Conservation (phyloP, 2,329 filamentous ascomycete species). For the Sclerotinia glacialis region DNA sequence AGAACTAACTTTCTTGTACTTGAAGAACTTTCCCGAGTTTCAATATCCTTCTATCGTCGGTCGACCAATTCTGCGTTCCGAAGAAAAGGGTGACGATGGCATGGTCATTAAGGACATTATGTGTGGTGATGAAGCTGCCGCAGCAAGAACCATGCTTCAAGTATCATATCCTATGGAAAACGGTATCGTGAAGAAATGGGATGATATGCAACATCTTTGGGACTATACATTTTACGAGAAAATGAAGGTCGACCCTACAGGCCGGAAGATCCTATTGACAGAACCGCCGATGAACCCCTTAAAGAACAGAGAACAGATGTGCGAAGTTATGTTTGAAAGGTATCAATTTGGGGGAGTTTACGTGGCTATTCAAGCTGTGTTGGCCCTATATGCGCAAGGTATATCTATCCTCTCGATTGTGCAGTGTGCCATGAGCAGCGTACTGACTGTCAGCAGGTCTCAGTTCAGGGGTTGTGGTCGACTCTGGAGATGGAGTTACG, state of each 20-base stretch:
- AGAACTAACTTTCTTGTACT: conserved; percentile 22
- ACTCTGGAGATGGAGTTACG: conserved; percentile 96
- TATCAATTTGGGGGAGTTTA: conserved; percentile 97
- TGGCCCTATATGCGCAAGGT: conserved; percentile 96
- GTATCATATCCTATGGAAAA: conserved; percentile 99
- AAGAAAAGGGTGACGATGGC: conserved; percentile 69
- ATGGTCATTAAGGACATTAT: conserved; percentile 95
- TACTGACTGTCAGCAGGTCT: conserved; percentile 55
- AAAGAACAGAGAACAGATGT: conserved; percentile 96
- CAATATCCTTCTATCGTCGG: conserved; percentile 98
- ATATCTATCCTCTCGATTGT: conserved; percentile 35
- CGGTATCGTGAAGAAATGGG: conserved; percentile 98
- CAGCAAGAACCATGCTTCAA: conserved; percentile 94
- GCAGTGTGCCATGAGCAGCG: conserved; percentile 22
- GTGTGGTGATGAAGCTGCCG: conserved; percentile 97
- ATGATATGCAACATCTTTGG: conserved; percentile 99
- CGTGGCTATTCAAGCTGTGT: conserved; percentile 94
- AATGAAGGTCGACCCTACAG: conserved; percentile 85
- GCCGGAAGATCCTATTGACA: conserved; percentile 94
- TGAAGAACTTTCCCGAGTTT: conserved; percentile 94
- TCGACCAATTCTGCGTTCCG: conserved; percentile 92
- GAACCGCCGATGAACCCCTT: conserved; percentile 98
- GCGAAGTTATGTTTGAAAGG: conserved; percentile 97
- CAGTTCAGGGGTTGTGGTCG: conserved; percentile 93
- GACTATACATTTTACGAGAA: conserved; percentile 98